Conservation (phyloP, 306 rosid species). For the Lupinus albus region DNA sequence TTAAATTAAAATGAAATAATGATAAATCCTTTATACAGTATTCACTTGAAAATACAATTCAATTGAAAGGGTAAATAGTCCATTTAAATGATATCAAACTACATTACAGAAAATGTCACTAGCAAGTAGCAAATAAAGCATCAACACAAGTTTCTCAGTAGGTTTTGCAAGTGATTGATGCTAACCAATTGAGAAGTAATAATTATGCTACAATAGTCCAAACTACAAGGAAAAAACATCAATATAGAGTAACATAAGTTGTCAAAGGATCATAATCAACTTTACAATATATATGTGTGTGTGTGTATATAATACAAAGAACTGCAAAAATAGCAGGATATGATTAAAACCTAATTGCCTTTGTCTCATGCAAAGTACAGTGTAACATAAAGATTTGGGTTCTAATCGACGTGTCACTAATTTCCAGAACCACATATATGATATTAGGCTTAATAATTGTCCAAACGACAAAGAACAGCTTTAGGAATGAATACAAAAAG, state of each 20-base stretch:
- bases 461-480: not conserved
- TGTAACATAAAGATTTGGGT: not conserved
- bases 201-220: not conserved
- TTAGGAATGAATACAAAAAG: not conserved
- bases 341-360: not conserved
- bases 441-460: not conserved
- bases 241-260: not conserved
- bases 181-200: not conserved
- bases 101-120: slow-evolving; percentile 1
- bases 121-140: slow-evolving; percentile 22
- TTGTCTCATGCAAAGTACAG: not conserved
- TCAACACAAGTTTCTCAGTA: not conserved
- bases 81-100: slow-evolving; percentile 17
- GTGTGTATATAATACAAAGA: not conserved
- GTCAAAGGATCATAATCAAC: not conserved
- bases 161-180: not conserved
- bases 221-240: not conserved
- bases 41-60: slow-evolving; percentile 22
- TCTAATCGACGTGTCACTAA: not conserved
- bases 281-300: not conserved
- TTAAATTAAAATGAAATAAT: slow-evolving; percentile 27
- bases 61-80: not conserved
- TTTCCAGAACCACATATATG: not conserved
- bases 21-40: not conserved
- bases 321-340: not conserved